Percentiles rank a stretch among this genome's conserved stretches.
phyloP scores from a whole-genome alignment of 768 basidiomycete genomes.

The Boletellus ananiceps region DNA sequence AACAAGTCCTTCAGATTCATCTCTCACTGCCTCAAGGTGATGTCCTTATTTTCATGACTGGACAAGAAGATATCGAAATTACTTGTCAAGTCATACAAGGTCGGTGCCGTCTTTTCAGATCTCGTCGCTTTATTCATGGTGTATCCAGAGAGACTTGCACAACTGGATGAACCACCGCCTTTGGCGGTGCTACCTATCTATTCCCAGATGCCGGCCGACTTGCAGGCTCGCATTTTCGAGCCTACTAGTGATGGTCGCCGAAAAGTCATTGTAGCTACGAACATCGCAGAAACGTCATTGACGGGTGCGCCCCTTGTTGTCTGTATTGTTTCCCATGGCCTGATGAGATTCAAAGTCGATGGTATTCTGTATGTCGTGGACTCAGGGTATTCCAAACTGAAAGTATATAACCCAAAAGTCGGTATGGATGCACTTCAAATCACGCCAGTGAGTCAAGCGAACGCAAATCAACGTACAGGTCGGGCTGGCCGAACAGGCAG shows the following conservation, averaged over 20 bases:
- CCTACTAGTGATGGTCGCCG: slow-evolving; percentile 90
- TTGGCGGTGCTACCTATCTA: slow-evolving; percentile 96
- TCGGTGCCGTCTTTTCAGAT: slow-evolving; percentile 30
- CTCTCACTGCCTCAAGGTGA: slow-evolving; percentile 90
- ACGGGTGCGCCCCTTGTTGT: slow-evolving; percentile 53
- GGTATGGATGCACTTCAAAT: slow-evolving; percentile 99
- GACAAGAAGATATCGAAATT: slow-evolving; percentile 97
- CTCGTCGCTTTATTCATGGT: background rate
- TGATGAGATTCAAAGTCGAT: slow-evolving; percentile 57
- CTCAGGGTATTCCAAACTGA: slow-evolving; percentile 93
- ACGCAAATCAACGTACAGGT: slow-evolving; percentile 93
- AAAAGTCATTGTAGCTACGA: slow-evolving; percentile 97
- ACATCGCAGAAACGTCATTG: slow-evolving; percentile 97
- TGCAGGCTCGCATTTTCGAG: slow-evolving; percentile 97
- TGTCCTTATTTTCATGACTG: slow-evolving; percentile 98
- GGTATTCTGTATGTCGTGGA: slow-evolving; percentile 98
- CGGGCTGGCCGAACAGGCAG: slow-evolving; percentile 95
- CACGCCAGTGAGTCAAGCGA: slow-evolving; percentile 98
- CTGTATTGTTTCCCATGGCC: background rate
- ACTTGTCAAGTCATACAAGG: slow-evolving; percentile 94
- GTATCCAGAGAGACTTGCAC: slow-evolving; percentile 74
- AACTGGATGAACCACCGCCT: slow-evolving; percentile 86
- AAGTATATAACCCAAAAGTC: slow-evolving; percentile 98
- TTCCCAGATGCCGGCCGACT: slow-evolving; percentile 98
- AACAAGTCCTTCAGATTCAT: slow-evolving; percentile 96